These are phyloP conservation scores for Boletus coccyginus DNA, from an alignment of 768 basidiomycete species.

Conservation along the genomic window DNA sequence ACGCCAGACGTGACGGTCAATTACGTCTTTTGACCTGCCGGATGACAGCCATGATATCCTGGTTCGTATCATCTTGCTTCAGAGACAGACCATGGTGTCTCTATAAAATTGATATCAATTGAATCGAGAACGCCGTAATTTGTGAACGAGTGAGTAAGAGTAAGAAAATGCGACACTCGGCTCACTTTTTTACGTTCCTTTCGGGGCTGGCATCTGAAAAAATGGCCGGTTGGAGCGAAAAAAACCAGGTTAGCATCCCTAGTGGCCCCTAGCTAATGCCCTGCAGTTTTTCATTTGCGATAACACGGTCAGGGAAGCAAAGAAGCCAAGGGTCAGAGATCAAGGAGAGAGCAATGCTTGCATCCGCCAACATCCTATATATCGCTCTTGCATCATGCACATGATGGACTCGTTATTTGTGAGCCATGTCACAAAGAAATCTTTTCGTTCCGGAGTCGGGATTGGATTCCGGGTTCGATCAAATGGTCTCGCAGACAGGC, in stretches of 20 bases:
- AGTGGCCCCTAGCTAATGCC: neutral
- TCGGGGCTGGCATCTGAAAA: neutral
- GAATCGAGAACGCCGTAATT: conserved; percentile 6
- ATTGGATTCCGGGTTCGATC: neutral
- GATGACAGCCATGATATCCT: conserved; percentile 1
- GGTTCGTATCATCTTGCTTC: neutral
- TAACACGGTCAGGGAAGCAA: conserved; percentile 18
- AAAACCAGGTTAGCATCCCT: neutral
- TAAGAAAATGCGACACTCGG: neutral
- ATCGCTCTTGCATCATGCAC: neutral
- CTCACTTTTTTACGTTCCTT: conserved; percentile 22
- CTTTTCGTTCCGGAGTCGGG: neutral
- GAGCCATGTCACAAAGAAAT: neutral
- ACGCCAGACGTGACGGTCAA: neutral
- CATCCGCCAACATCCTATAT: neutral
- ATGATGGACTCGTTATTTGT: neutral
- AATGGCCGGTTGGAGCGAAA: neutral
- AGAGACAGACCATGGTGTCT: neutral
- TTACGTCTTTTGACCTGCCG: conserved; percentile 21
- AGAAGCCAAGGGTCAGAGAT: conserved; percentile 16
- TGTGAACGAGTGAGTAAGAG: neutral
- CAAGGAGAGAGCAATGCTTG: neutral
- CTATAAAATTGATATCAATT: conserved; percentile 4
- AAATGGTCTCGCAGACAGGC: neutral
- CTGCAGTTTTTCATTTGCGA: conserved; percentile 15